Evolutionary conservation across 441 rosid species (phyloP), one percentile per base, ranked within the genome.

Genomic region (Daphne laureola): DNA sequence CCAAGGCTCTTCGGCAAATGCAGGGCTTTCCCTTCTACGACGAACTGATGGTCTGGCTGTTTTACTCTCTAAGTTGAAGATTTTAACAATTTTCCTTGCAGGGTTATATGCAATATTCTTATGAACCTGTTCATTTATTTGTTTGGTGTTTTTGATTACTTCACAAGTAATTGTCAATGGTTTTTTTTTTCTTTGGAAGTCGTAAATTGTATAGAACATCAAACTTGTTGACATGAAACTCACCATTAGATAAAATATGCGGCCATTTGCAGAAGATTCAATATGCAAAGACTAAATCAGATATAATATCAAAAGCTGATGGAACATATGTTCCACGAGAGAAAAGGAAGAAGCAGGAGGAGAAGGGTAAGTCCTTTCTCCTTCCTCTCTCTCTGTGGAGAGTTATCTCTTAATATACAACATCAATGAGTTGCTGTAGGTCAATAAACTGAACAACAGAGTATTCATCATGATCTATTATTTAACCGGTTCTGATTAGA

Each of bases 301-400:
- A 93, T 72, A 68, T 89, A 60, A 62, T 93, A 55, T 82, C 97
- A 44, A 93, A 87, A 75, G 96, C 95, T 12, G 97, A 93, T 74
- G 99, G 99, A 49, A 84, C 93, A 2, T 93, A 87, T 78, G 96
- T 85, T 67, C 97, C 95, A 26, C 83, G 93, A 38, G 97, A 93
- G 76, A 90, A 90, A 56, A 59, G 95, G 49, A 93, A 87, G 83
- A 81, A 84, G 69, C 93, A 82, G 0, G 97, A 89, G 40, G 99
- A 93, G 57, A 90, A 83, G 80, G 96, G 96, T 87, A 59, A 42
- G 35, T 27, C 46, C n/a, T 52, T 35, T n/a, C 8, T 11, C 38
- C 16, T 52, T 47, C 4, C 14, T 57, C 21, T 47, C 14, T 27
- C 36, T 18, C 23, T 18, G 23, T n/a, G 16, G 31, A 17, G 45